These are phyloP conservation scores for Debaryomyces castellii DNA, from an alignment of 805 yeast species.

Conservation along the genomic window DNA sequence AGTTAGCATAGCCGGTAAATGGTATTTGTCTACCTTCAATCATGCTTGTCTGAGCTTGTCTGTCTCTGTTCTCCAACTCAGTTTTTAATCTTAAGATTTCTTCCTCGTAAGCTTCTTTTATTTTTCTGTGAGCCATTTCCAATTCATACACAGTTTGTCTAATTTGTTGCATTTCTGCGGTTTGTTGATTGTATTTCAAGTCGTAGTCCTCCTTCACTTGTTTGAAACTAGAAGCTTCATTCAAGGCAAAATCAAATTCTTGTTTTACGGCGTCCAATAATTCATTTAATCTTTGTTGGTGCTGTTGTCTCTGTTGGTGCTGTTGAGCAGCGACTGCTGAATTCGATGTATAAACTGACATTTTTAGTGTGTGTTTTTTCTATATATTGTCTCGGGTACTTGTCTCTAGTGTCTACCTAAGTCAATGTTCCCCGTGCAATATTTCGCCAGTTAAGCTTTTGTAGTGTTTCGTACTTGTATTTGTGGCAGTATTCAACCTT, in stretches of 20 bases:
- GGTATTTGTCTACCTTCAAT: conserved; percentile 10
- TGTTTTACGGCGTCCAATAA: conserved; percentile 87
- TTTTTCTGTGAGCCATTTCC: conserved; percentile 89
- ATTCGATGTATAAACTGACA: conserved; percentile 37
- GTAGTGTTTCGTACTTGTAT: neutral
- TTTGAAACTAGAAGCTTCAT: conserved; percentile 82
- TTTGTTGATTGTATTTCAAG: conserved; percentile 84
- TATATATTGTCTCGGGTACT: neutral
- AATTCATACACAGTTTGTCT: conserved; percentile 92
- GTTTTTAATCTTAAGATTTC: conserved; percentile 83
- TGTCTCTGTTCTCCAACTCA: conserved; percentile 79
- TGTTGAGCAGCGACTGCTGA: conserved; percentile 25
- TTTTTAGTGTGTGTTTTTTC: conserved; percentile 6
- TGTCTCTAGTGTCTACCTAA: neutral
- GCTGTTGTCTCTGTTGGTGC: conserved; percentile 37
- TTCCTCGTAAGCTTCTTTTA: conserved; percentile 94
- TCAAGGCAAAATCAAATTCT: conserved; percentile 82
- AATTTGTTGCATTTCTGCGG: conserved; percentile 89
- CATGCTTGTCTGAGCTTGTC: conserved; percentile 44
- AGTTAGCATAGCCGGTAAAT: conserved; percentile 12
- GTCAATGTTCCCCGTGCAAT: neutral
- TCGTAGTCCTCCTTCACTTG: conserved; percentile 93
- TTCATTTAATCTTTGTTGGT: conserved; percentile 61
- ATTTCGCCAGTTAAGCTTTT: neutral
- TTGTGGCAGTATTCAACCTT: neutral